Base-by-base conservation (phyloP, 1,284 basidiomycete genomes). In the Tremellales sp. region DNA sequence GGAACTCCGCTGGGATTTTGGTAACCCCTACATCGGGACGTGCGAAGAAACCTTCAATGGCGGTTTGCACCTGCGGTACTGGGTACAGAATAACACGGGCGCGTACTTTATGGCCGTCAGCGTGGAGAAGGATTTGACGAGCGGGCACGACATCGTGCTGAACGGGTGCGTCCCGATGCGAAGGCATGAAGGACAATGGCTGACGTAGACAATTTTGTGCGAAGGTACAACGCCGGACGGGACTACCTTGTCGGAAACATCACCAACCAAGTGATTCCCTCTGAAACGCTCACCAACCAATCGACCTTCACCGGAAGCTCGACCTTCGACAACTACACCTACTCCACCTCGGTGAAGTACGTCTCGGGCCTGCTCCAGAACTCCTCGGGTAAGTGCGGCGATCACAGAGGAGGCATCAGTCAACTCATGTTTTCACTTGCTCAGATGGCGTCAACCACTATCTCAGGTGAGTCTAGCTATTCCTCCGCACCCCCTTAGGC, bases 11-110 rank as follows among this genome's bases (percentile, higher is more conserved):
- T 88, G 82, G 79, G 79, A 89, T 66, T 93, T 85, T 65, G 81
- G 81, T 5, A 81, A 92, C 61, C 79, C 82, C 4, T 74, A 81
- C 45, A 68, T 90, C 14, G 90, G 90, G 0, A 81, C 87, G 1
- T 91, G 89, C 66, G 75, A 78, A 56, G 90, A 97, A 72, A 87
- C 87, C 2, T 79, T 95, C 40, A 62, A 86, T 52, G 93, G 93
- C 10, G 93, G 93, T 5, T 81, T 87, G 60, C 93, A 97, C 65
- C 83, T 93, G 67, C 81, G 93, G 22, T 93, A 92, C 71, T 97
- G 88, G 87, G 69, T 78, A 1, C 91, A 95, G 71, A 77, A 86
- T 50, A 86, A 84, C 0, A 71, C 76, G 3, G 51, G 72, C 8
- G 90, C 91, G 6, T 78, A 86, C 48, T 97, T 97, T 67, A 76